These are phyloP conservation scores for Kodamaea kakaduensis DNA, from an alignment of 805 yeast species.

Conservation along the genomic window DNA sequence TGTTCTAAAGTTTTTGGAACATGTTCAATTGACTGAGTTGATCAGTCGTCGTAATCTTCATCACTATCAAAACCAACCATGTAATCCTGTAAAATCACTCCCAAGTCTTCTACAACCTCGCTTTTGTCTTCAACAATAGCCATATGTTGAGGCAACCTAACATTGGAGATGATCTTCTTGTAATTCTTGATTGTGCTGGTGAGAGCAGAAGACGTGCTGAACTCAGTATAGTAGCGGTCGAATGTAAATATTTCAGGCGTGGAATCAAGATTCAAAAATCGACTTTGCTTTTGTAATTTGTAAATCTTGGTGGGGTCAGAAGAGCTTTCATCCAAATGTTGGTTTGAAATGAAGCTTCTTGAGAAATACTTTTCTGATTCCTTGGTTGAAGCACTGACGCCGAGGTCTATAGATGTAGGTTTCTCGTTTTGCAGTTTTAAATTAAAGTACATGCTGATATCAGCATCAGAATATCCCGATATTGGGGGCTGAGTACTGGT, in stretches of 20 bases:
- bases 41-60: conserved; percentile 3
- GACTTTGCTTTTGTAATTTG: conserved; percentile 3
- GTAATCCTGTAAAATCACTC: conserved; percentile 42
- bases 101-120: conserved; percentile 49
- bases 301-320: conserved; percentile 3
- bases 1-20: background rate
- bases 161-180: conserved; percentile 21
- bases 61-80: conserved; percentile 44
- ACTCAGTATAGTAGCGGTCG: conserved; percentile 16
- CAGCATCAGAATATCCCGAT: conserved; percentile 13
- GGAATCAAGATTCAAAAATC: conserved; percentile 5
- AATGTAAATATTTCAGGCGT: conserved; percentile 7
- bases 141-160: conserved; percentile 13
- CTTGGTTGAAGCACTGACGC: conserved; percentile 6
- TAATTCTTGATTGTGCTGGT: conserved; percentile 25
- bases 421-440: conserved; percentile 3
- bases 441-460: conserved; percentile 14
- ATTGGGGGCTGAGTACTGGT: conserved; percentile 10
- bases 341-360: conserved; percentile 7
- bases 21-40: background rate
- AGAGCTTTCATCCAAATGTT: conserved; percentile 1
- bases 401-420: conserved; percentile 1
- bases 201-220: conserved; percentile 22
- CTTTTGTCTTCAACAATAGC: conserved; percentile 47
- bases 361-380: conserved; percentile 8